Evolutionary conservation across 805 yeast species (phyloP), one percentile per base, ranked within the genome.

Genomic region (Yarrowia porcina): DNA sequence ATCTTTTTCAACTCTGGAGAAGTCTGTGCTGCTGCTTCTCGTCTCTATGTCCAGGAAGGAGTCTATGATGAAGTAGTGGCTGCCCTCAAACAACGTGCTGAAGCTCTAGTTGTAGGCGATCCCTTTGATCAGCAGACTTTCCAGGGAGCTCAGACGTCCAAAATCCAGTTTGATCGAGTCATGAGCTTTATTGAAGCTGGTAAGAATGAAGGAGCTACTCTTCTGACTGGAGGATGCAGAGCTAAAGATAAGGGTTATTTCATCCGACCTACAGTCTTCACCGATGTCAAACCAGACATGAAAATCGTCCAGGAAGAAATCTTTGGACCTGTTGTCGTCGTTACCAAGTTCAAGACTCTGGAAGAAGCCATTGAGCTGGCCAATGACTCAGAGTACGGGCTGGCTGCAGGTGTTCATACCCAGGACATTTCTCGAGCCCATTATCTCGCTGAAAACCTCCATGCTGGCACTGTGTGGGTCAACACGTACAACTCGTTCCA

Each of bases 1-100:
- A 88, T 91, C 70, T 89, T 88, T 82, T 89, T 83, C 81, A 92
- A 92, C 81, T 85, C 92, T 73, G 98, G 98, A 77, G 97, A 92
- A 79, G 94, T 91, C 64, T 92, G 98, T 77, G 87, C 92, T 70
- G 97, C 97, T 32, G 93, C 96, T 69, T 90, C 97, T 50, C 85
- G 98, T 78, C 77, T 91, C 67, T 89, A 89, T 74, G 88, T 91
- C 64, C 96, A 93, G 76, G 93, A 88, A 68, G 83, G 83, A 35
- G 80, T 90, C 67, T 89, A 92, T 77, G 96, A 91, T 65, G 79
- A 84, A 72, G 83, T 90, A 66, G 73, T 90, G 64, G 78, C 77
- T 39, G 83, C 77, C 67, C 84, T 88, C 72, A 80, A 79, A 68
- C 69, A 72, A 23, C 81, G 82, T 62, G 81, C 85, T 50, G 82